Evolutionary conservation across 73 alveolate genomes (phyloP).

Genomic region (Paramecium sexaurelia): DNA sequence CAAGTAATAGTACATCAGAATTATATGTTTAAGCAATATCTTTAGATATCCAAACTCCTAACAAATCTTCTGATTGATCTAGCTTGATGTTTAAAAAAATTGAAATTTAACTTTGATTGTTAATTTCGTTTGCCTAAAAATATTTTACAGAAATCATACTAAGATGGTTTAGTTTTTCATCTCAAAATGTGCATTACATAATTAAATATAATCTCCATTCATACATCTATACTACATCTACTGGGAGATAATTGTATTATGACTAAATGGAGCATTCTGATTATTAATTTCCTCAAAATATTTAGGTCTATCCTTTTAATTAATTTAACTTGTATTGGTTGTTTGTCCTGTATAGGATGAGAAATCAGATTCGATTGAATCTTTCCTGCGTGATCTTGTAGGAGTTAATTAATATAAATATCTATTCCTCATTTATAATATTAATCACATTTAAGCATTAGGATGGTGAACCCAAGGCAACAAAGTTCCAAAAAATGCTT

Average conservation of each 20-base stretch:
- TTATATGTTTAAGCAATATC: neutral
- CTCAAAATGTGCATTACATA: neutral
- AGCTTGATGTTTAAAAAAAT: neutral
- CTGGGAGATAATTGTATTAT: neutral
- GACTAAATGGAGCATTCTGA: conserved; percentile 18
- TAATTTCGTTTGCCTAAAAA: neutral
- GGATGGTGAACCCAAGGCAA: conserved; percentile 53
- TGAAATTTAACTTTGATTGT: neutral
- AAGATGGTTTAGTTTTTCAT: neutral
- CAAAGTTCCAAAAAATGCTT: conserved; percentile 39
- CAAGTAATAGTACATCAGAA: neutral
- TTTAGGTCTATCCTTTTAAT: neutral
- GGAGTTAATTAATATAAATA: neutral
- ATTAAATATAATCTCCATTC: conserved; percentile 7
- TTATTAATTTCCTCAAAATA: neutral
- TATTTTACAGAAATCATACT: neutral
- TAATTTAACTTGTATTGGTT: neutral
- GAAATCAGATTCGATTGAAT: neutral
- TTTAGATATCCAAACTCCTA: neutral
- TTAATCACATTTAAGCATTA: conserved; percentile 36
- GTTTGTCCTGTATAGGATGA: neutral
- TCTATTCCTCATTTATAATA: conserved; percentile 20
- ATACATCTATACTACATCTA: neutral
- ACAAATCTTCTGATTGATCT: neutral
- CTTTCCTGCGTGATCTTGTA: neutral